Conservation (phyloP, 306 rosid genomes). For the Acacia acuminata region DNA sequence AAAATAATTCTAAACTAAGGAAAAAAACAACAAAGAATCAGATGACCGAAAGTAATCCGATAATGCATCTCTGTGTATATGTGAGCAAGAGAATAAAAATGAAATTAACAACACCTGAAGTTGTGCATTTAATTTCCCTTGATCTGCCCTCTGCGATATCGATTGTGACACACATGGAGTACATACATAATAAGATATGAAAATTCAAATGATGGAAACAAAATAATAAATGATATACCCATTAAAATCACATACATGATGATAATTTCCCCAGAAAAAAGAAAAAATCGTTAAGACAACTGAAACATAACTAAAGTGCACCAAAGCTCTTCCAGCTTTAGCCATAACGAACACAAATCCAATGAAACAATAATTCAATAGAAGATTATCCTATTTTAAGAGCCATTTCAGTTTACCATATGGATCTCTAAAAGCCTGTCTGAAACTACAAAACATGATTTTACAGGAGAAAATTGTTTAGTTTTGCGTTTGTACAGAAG, state of each 20-base stretch:
- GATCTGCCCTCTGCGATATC: conserved; percentile 60
- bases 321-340: conserved; percentile 26
- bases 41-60: too few species aligned
- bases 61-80: too few species aligned
- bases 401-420: too few species aligned
- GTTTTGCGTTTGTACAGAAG: too few species aligned
- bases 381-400: background rate
- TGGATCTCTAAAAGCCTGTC: too few species aligned
- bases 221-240: conserved; percentile 15
- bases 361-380: background rate
- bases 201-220: conserved; percentile 18
- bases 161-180: conserved; percentile 46
- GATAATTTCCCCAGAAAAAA: background rate
- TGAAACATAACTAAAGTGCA: background rate
- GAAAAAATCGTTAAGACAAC: background rate
- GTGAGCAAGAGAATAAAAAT: background rate
- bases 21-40: too few species aligned
- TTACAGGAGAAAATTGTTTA: too few species aligned
- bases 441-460: too few species aligned
- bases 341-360: background rate
- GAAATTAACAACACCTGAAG: conserved; percentile 63
- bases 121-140: conserved; percentile 60
- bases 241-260: conserved; percentile 8
- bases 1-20: too few species aligned
- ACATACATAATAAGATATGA: conserved; percentile 20